Evolutionary conservation across 164 flowering plant species (phyloP).

Genomic region (Annona squamosa): DNA sequence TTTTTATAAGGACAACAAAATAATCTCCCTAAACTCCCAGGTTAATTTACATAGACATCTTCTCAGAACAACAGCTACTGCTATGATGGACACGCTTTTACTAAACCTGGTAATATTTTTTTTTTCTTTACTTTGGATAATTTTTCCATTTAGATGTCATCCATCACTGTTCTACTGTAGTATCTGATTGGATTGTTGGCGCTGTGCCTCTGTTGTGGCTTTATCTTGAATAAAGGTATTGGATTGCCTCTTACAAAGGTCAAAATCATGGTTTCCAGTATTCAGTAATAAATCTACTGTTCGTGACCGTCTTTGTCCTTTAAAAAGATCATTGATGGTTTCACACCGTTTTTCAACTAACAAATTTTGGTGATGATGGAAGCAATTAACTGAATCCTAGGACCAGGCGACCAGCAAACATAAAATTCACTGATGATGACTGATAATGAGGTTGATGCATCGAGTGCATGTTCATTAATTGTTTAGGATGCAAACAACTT

Average conservation of each 20-base stretch:
- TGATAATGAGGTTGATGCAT: too few species aligned
- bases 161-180: not conserved
- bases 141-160: not conserved
- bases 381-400: not conserved
- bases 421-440: not conserved
- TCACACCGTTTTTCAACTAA: not conserved
- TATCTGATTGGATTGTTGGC: not conserved
- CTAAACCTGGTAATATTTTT: constrained; percentile 49
- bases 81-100: constrained; percentile 65
- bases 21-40: constrained; percentile 29
- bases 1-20: not conserved
- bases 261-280: not conserved
- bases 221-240: not conserved
- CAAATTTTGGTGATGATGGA: not conserved
- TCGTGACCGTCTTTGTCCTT: not conserved
- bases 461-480: too few species aligned
- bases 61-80: constrained; percentile 61
- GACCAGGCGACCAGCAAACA: not conserved
- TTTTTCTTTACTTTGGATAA: not conserved
- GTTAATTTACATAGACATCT: constrained; percentile 79
- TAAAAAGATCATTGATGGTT: not conserved
- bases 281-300: not conserved
- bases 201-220: not conserved
- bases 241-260: not conserved
- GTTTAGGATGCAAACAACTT: too few species aligned